phyloP scores from a whole-genome alignment of 176 grass and related monocot genomes.

The Hordeum marinum region DNA sequence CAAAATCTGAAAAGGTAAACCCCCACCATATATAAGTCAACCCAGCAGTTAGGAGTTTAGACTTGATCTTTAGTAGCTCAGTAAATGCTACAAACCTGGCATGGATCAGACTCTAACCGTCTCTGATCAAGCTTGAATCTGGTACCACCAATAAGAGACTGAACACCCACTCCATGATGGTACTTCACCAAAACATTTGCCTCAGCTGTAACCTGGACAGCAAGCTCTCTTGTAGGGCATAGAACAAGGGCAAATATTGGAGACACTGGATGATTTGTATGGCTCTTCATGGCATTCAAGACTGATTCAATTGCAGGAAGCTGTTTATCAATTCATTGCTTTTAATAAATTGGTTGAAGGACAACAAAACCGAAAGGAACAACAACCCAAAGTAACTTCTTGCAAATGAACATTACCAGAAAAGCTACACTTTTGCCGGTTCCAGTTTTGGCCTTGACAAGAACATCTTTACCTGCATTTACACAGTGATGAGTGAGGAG shows the following conservation, averaged over 20 bases:
- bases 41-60: slow-evolving; percentile 9
- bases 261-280: slow-evolving; percentile 61
- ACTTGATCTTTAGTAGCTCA: slow-evolving; percentile 3
- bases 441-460: slow-evolving; percentile 95
- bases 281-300: slow-evolving; percentile 54
- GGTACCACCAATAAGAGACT: slow-evolving; percentile 83
- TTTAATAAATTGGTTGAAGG: slow-evolving; percentile 37
- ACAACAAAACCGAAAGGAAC: slow-evolving; percentile 10
- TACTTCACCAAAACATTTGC: slow-evolving; percentile 77
- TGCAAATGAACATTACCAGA: slow-evolving; percentile 61
- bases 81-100: slow-evolving; percentile 61
- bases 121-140: slow-evolving; percentile 92
- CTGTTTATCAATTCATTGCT: slow-evolving; percentile 63
- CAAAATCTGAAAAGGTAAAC: slow-evolving; percentile 60
- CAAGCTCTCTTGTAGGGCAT: slow-evolving; percentile 87
- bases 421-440: slow-evolving; percentile 88
- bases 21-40: slow-evolving; percentile 14
- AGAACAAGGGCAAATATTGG: slow-evolving; percentile 79
- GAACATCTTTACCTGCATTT: slow-evolving; percentile 77
- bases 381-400: slow-evolving; percentile 10
- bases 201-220: slow-evolving; percentile 88
- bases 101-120: slow-evolving; percentile 75
- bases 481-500: background rate
- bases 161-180: slow-evolving; percentile 83
- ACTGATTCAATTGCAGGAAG: slow-evolving; percentile 99